Evolutionary conservation across 202 grass and related monocot genomes (phyloP), one percentile per base, ranked within the genome.

Genomic region (Saccharum hybrid): DNA sequence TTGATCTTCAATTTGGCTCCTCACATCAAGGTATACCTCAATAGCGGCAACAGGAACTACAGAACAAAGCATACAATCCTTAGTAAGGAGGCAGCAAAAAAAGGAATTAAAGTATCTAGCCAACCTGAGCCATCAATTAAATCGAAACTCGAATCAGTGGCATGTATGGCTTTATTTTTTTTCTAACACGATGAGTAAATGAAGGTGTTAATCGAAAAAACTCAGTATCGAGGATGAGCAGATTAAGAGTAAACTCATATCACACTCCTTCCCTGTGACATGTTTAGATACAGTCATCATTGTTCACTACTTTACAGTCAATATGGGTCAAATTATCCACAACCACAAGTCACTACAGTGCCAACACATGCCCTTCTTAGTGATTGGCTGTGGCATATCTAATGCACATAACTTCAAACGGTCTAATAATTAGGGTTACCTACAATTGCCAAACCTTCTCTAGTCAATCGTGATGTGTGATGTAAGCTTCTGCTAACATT

Each of bases 1-100:
- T 75, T 99, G 93, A 75, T 96, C 88, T 90, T 99, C 96, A 88
- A 96, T 85, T 89, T 88, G 71, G 42, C 84, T 85, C 89, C 96
- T 96, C 52, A 73, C 74, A 82, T 99, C 86, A 84, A 99, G 63
- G 70, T 99, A 99, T 52, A 82, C 26, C 34, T 99, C 91, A 75
- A 99, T 87, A 38, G 79, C 51, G 10, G 86, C 86, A 82, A 86
- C 81, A 75, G 88, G 89, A 85, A 86, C 96, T 99, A 86, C 33
- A 90, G 49, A 82, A 79, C 41, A 88, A 43, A 83, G 75, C 67
- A 80, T 77, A 72, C 2, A 79, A 70, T 68, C 49, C 46, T 67
- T 4, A 71, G 33, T 80, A 70, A 78, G 56, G 65, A 74, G 8
- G 51, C 40, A 88, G 7, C 38, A 52, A 52, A 74, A n/a, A 72